Evolutionary conservation across 2,329 filamentous ascomycete genomes (phyloP), one percentile per base, ranked within the genome.

Genomic region (Trichoderma koningii): DNA sequence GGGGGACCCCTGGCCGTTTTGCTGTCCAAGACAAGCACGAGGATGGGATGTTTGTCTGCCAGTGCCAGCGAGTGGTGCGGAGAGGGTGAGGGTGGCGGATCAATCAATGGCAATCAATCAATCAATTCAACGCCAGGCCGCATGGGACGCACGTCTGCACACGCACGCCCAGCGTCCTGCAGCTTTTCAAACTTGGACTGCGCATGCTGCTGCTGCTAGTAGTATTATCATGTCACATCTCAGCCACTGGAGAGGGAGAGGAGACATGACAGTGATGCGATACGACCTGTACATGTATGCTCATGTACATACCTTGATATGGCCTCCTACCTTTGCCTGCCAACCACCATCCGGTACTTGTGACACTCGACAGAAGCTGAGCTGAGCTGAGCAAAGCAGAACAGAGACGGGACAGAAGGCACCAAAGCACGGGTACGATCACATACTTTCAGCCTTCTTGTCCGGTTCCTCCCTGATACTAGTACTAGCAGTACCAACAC

Each of bases 61-160:
- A 64, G 55, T 30, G 34, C 34, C 34, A 38, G 34, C 61, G n/a
- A 51, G 48, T 61, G 65, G 56, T 62, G 61, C 53, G 53, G 65
- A 61, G 65, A 64, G 65, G 53, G 65, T 55, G 65, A 64, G 65
- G 63, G 64, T 60, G 65, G 65, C 65, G 65, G 61, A 66, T 66
- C 55, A 64, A 66, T 61, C 65, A 55, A 41, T 60, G 47, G 34
- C 50, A 59, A 26, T 59, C 55, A 59, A 50, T 57, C 55, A 53
- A 53, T 55, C 52, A 59, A 59, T 61, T 61, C 57, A 66, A 59
- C 63, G 59, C 57, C 62, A 64, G 55, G 60, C 47, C 57, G 57
- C 57, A 61, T 52, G 48, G 48, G 47, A 61, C 47, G 57, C 47
- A 61, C 56, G 45, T 41, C 42, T 42, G 55, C 26, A 51, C 55